Evolutionary conservation across 2,329 filamentous ascomycete genomes (phyloP).

Genomic region (Fusarium brachygibbosum): DNA sequence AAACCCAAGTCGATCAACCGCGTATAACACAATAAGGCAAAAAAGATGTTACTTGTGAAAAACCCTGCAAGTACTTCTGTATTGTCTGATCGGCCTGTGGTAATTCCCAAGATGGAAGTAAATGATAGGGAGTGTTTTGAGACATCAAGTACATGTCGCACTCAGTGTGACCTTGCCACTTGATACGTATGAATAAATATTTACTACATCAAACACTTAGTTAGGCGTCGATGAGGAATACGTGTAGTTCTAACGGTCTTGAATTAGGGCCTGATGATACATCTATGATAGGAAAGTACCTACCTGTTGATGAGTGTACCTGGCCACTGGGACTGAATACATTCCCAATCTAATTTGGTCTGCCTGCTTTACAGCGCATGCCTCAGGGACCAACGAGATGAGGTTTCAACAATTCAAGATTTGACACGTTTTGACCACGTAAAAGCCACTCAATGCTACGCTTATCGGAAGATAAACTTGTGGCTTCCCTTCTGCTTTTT

Average conservation of each 20-base stretch:
- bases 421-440: background rate
- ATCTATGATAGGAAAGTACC: background rate
- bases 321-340: background rate
- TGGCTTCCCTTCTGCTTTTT: background rate
- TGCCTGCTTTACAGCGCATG: background rate
- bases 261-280: background rate
- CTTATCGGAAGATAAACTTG: background rate
- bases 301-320: background rate
- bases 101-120: background rate
- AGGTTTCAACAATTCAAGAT: slow-evolving; percentile 2
- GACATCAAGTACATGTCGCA: no score
- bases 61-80: background rate
- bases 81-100: background rate
- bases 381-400: background rate
- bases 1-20: background rate
- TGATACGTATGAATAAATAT: no score
- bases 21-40: background rate
- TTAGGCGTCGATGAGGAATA: background rate
- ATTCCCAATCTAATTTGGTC: background rate
- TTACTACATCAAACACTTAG: no score
- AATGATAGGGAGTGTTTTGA: no score
- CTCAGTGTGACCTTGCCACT: background rate
- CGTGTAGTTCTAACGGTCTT: background rate
- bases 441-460: background rate
- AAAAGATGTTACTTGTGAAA: background rate